phyloP scores from a whole-genome alignment of 2,329 filamentous ascomycete genomes.

The Phoma sp. region DNA sequence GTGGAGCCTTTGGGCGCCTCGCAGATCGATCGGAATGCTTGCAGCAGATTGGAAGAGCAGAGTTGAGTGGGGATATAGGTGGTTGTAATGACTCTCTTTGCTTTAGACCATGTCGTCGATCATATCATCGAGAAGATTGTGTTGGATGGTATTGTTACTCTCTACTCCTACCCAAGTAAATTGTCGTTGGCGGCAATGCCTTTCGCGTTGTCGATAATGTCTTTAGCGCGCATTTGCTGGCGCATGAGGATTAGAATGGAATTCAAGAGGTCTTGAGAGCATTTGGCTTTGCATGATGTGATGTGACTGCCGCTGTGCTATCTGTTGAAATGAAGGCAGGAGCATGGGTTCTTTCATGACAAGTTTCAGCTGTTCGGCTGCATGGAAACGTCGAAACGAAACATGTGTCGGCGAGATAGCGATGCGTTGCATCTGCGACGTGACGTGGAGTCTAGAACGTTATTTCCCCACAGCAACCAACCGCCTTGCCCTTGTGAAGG shows the following conservation, averaged over 20 bases:
- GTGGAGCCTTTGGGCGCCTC: slow-evolving; percentile 29
- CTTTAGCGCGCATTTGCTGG: slow-evolving; percentile 15
- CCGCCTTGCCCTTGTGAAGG: neutral
- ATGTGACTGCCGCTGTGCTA: neutral
- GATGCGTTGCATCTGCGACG: slow-evolving; percentile 4
- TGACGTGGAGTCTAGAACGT: neutral
- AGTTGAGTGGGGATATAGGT: slow-evolving; percentile 40
- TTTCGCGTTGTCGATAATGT: slow-evolving; percentile 11
- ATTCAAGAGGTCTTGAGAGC: slow-evolving; percentile 24
- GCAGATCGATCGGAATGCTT: slow-evolving; percentile 30
- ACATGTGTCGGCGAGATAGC: neutral
- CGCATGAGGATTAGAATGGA: slow-evolving; percentile 28
- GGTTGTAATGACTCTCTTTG: slow-evolving; percentile 30
- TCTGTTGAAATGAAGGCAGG: too few species aligned
- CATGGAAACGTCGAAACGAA: too few species aligned
- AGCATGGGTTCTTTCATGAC: too few species aligned
- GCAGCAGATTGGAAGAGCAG: slow-evolving; percentile 24
- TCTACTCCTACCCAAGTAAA: neutral
- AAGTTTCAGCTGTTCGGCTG: too few species aligned
- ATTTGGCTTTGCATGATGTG: too few species aligned
- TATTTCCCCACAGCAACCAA: slow-evolving; percentile 4
- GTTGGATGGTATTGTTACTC: neutral
- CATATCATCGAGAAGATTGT: neutral
- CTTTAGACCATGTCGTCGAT: slow-evolving; percentile 5
- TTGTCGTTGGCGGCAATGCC: neutral